Base-by-base conservation (phyloP, 352 stramenopile genomes). In the Phytophthora foliorum region DNA sequence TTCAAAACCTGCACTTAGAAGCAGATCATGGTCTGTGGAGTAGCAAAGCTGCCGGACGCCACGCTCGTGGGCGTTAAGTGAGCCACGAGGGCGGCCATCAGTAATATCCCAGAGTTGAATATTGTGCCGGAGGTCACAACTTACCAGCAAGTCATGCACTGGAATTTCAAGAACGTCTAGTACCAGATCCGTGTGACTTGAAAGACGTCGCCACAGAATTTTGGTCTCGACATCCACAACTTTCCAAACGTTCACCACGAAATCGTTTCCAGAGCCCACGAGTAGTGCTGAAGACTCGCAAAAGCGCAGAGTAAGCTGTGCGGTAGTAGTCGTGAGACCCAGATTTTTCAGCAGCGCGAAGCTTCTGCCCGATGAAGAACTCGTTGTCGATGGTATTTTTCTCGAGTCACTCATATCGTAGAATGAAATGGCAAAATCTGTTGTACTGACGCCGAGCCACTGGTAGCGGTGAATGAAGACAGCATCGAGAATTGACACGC, bases 1-100 rank as follows among this genome's bases (percentile, higher is more conserved):
- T 55, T 97, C 89, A 65, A 95, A 97, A 8, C 89, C 88, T 0
- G 80, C 88, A n/a, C 80, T 93, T 3, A 97, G 74, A 17, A 97
- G 55, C 42, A 96, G 38, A 57, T 93, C 86, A 44, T 93, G 82
- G 6, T 90, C 74, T 22, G 70, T 70, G 1, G 86, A 92, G 55
- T 94, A 97, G 16, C 88, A 89, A 60, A 97, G 76, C 36, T 92
- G 84, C 13, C 83, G 86, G 56, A 97, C 81, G 16, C 88, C 89
- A 25, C 82, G 77, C 3, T 69, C 80, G 57, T 97, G 90, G 2
- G 74, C 83, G 0, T 78, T 27, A 4, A 97, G 81, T 10, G 75
- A 54, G 0, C 88, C 89, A 1, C 87, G 81, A 9, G 61, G 44
- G 0, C 83, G 77, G n/a, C 84, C 90, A 44, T 94, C 86, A 14